Percentiles rank a stretch among this genome's conserved stretches.
phyloP scores from a whole-genome alignment of 495 filamentous ascomycete genomes.

The Massariosphaeria phaeospora region DNA sequence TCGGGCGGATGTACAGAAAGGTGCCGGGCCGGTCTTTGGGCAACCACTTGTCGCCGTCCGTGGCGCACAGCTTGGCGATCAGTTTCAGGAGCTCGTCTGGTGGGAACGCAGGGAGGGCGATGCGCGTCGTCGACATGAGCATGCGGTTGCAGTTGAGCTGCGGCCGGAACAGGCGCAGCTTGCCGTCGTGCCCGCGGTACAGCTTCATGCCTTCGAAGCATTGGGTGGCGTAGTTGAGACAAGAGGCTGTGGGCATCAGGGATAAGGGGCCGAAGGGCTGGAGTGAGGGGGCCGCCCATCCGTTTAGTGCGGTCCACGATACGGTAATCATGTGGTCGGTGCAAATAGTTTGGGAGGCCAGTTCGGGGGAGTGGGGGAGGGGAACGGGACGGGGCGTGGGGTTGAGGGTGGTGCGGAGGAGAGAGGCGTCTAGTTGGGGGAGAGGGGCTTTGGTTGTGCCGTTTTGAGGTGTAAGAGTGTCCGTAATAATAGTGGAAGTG shows the following conservation, averaged over 20 bases:
- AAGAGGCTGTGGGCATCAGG: slow-evolving; percentile 79
- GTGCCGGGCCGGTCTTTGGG: slow-evolving; percentile 58
- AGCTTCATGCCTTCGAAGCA: slow-evolving; percentile 90
- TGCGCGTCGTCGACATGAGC: slow-evolving; percentile 61
- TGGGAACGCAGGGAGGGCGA: slow-evolving; percentile 72
- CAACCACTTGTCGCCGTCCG: slow-evolving; percentile 74
- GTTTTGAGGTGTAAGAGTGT: background rate
- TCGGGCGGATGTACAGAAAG: slow-evolving; percentile 79
- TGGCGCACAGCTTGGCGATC: slow-evolving; percentile 62
- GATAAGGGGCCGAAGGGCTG: slow-evolving; percentile 73
- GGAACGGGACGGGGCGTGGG: slow-evolving; percentile 65
- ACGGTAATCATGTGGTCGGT: slow-evolving; percentile 89
- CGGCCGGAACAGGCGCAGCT: slow-evolving; percentile 80
- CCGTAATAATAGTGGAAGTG: background rate
- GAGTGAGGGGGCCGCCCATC: slow-evolving; percentile 76
- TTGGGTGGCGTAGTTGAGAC: slow-evolving; percentile 85
- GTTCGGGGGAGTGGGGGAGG: slow-evolving; percentile 48
- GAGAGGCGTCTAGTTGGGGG: slow-evolving; percentile 62
- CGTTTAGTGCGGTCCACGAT: slow-evolving; percentile 58
- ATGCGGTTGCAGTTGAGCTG: slow-evolving; percentile 72
- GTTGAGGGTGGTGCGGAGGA: slow-evolving; percentile 63
- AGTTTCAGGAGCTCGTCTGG: slow-evolving; percentile 67
- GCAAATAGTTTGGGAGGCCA: slow-evolving; percentile 44
- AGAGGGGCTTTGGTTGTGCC: slow-evolving; percentile 4
- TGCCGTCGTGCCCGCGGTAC: slow-evolving; percentile 77